phyloP scores from a whole-genome alignment of 768 basidiomycete genomes.

The Suillus weaverae region DNA sequence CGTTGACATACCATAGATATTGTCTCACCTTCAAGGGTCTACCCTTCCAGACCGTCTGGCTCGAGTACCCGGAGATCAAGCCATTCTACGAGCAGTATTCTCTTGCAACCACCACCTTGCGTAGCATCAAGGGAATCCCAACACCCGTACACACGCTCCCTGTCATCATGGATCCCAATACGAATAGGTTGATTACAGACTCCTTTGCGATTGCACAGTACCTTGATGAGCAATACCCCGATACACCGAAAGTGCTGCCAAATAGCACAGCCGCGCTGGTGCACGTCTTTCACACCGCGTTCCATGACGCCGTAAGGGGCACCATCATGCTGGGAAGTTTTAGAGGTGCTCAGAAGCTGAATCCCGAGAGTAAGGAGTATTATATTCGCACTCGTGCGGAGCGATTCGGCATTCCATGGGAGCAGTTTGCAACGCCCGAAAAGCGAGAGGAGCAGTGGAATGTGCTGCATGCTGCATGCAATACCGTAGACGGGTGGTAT shows the following conservation, averaged over 20 bases:
- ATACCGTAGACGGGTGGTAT: conserved; percentile 19
- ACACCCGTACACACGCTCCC: conserved; percentile 44
- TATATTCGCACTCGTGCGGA: conserved; percentile 40
- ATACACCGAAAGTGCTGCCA: conserved; percentile 41
- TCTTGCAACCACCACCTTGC: conserved; percentile 16
- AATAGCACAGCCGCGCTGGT: conserved; percentile 33
- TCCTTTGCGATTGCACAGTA: conserved; percentile 50
- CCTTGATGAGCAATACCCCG: conserved; percentile 50
- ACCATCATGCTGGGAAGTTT: conserved; percentile 24
- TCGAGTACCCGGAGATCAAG: conserved; percentile 54
- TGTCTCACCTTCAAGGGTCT: conserved; percentile 27
- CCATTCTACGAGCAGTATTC: conserved; percentile 29
- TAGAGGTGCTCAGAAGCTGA: conserved; percentile 28
- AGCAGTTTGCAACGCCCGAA: conserved; percentile 29
- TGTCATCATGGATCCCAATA: conserved; percentile 47
- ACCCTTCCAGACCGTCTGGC: conserved; percentile 48
- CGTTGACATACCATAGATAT: not conserved
- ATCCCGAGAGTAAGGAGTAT: conserved; percentile 35
- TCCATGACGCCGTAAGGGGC: conserved; percentile 13
- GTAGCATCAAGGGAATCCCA: conserved; percentile 19
- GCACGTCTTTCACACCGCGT: conserved; percentile 25
- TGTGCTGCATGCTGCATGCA: conserved; percentile 34
- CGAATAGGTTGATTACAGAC: conserved; percentile 39
- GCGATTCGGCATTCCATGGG: conserved; percentile 39
- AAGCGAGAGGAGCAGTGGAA: conserved; percentile 36